Evolutionary conservation across 2,329 filamentous ascomycete genomes (phyloP), one percentile per base, ranked within the genome.

Genomic region (Cladosporium sp.): DNA sequence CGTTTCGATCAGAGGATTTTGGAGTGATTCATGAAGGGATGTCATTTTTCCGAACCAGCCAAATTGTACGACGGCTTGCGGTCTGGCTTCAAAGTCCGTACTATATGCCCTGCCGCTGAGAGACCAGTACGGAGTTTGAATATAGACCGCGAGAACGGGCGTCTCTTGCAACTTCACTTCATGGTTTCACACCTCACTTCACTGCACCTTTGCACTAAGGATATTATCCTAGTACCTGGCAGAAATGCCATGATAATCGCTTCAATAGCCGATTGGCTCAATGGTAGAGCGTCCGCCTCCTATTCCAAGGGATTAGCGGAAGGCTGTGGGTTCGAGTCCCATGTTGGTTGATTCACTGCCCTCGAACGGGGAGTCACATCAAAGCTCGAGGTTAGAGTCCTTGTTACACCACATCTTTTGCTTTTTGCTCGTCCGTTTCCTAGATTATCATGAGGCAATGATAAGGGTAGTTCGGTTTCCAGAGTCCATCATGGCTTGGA

Each of bases 241-340:
- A 3, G 21, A 4, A 12, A 3, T 8, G 7, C 28, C 24, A 30
- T 30, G 14, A 55, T 34, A 34, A 55, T 54, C 7, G 51, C 51
- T 54, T 54, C 14, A 18, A 21, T n/a, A 66, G 68, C 67, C 59
- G 70, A 66, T 72, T 72, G 70, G 70, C 70, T 72, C 70, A 72
- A 72, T 72, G 70, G 70, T 72, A 72, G 70, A 72, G 70, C 70
- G 69, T 72, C 69, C 70, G 69, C 70, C 70, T 72, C 70, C 70
- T 72, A 72, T 55, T 6, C n/a, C 4, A 3, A 60, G n/a, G 58
- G 41, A 15, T 15, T 60, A 66, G 65, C 65, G 65, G 65, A 66
- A 66, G 65, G 65, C 64, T 66, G 65, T 66, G 65, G 65, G 65
- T 66, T 66, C 65, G 65, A 66, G 65, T 66, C 65, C 65, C 65